phyloP scores from a whole-genome alignment of 192 early-diverging fungal genomes.

The Phlyctochytrium bullatum region DNA sequence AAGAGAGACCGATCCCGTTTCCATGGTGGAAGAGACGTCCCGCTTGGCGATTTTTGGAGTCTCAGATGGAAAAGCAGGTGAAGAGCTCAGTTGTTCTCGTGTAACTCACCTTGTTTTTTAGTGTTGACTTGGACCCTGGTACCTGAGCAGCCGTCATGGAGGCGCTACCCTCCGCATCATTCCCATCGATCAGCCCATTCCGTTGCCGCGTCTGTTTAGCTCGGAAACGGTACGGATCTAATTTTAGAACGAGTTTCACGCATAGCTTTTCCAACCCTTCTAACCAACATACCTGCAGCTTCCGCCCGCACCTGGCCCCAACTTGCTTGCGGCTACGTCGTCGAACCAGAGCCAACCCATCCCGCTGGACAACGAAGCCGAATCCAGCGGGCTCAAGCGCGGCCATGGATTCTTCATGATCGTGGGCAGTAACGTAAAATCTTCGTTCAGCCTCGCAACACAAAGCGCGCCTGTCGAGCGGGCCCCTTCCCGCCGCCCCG shows the following conservation, averaged over 20 bases:
- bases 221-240: not conserved
- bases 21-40: not conserved
- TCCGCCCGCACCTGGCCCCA: not conserved
- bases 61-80: not conserved
- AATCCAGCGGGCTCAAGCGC: not conserved
- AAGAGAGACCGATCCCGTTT: not conserved
- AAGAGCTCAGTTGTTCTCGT: not conserved
- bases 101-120: not conserved
- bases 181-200: too few species aligned
- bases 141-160: not conserved
- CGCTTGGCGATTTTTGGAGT: not conserved
- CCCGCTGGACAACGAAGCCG: not conserved
- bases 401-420: not conserved
- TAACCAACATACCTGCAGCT: not conserved
- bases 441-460: not conserved
- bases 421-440: not conserved
- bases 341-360: not conserved
- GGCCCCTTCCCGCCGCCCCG: not conserved
- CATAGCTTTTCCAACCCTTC: not conserved
- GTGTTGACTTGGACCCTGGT: not conserved
- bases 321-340: not conserved
- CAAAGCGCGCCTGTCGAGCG: too few species aligned
- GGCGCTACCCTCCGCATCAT: not conserved
- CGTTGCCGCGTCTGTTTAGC: too few species aligned
- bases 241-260: not conserved